These are phyloP conservation scores for Botrytis pseudocinerea DNA, from an alignment of 2,329 filamentous ascomycete species.

Conservation along the genomic window DNA sequence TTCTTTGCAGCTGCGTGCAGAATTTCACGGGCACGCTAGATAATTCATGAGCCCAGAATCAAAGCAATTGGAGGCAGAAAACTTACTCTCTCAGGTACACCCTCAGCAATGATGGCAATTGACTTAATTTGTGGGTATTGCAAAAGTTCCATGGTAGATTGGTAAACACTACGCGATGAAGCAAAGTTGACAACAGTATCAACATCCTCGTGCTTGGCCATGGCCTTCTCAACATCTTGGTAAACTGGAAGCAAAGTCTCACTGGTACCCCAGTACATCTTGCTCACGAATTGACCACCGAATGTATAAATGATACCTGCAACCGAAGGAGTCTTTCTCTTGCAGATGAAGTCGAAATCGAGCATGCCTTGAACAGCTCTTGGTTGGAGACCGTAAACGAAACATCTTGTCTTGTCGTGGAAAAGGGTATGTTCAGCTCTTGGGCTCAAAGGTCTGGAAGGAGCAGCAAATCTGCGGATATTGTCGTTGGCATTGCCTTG, in stretches of 20 bases:
- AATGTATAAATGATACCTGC: constrained; percentile 99
- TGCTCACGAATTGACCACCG: constrained; percentile 99
- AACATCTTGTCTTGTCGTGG: constrained; percentile 99
- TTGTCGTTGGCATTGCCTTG: constrained; percentile 87
- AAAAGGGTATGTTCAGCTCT: constrained; percentile 87
- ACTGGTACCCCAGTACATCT: constrained; percentile 99
- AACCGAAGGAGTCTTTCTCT: constrained; percentile 92
- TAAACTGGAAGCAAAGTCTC: constrained; percentile 98
- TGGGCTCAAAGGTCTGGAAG: constrained; percentile 89
- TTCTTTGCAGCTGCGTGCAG: constrained; percentile 96
- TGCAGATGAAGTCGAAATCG: constrained; percentile 99
- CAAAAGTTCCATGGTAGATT: constrained; percentile 98
- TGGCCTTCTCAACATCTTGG: constrained; percentile 88
- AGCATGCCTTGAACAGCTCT: constrained; percentile 91
- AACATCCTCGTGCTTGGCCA: constrained; percentile 94
- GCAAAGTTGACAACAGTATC: constrained; percentile 99
- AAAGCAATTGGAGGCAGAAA: background rate
- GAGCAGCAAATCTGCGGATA: constrained; percentile 92
- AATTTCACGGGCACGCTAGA: constrained; percentile 92
- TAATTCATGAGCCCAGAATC: constrained; percentile 36
- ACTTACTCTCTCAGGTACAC: constrained; percentile 94
- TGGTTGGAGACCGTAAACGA: constrained; percentile 98
- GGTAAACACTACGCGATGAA: constrained; percentile 97
- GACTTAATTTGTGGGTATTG: constrained; percentile 95
- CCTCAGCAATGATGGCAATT: constrained; percentile 99